Evolutionary conservation across 371 early-diverging fungal species (phyloP).

Genomic region (Saksenaea vasiformis): DNA sequence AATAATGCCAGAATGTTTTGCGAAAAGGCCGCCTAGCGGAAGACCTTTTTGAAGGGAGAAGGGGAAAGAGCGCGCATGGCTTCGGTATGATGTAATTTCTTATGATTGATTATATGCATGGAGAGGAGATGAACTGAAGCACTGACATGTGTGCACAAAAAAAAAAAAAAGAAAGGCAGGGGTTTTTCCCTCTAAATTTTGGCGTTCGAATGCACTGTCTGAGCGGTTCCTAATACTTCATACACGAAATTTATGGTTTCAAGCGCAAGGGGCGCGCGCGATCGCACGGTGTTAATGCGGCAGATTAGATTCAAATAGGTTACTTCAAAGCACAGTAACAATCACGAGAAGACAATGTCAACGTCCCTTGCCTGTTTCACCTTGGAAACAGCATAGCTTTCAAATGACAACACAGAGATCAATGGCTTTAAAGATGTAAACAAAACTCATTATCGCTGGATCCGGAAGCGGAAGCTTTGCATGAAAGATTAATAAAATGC

Average conservation of each 20-base stretch:
- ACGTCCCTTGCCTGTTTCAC: background rate
- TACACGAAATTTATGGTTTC: background rate
- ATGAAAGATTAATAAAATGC: background rate
- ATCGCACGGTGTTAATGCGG: background rate
- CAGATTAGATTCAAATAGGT: background rate
- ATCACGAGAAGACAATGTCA: background rate
- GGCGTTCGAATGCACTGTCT: background rate
- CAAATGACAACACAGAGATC: background rate
- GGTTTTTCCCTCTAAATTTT: background rate
- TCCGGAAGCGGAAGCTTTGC: background rate
- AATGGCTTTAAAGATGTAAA: background rate
- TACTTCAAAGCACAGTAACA: background rate
- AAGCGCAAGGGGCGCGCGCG: background rate
- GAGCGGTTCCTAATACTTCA: conserved; percentile 1
- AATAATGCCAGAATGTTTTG: background rate
- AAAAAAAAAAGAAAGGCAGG: background rate
- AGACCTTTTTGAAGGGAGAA: background rate
- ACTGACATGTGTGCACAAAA: conserved; percentile 1
- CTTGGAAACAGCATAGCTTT: background rate
- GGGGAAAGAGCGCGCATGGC: background rate
- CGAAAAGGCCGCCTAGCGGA: background rate
- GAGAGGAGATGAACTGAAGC: background rate
- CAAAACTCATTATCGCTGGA: background rate
- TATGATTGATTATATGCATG: background rate
- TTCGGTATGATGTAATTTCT: conserved; percentile 3